Conservation (phyloP, 2,329 filamentous ascomycete species). For the Apiospora marii region DNA sequence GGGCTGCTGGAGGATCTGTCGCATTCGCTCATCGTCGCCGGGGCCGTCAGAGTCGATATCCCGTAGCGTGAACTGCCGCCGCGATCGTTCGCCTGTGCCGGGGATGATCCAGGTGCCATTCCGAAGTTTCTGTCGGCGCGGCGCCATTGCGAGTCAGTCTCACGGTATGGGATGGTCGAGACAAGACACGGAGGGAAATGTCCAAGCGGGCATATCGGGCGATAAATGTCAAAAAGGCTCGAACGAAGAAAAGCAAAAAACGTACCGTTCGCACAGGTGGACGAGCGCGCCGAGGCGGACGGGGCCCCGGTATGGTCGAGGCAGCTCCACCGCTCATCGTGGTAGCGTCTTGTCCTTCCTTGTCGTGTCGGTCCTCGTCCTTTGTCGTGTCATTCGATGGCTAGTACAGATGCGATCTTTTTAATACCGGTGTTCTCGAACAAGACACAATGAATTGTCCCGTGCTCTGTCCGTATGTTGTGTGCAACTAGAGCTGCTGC, state of each 20-base stretch:
- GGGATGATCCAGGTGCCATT: conserved; percentile 90
- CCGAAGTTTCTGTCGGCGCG: conserved; percentile 70
- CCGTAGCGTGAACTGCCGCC: conserved; percentile 80
- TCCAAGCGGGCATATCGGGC: conserved; percentile 9
- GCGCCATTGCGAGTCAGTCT: conserved; percentile 62
- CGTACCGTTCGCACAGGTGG: conserved; percentile 29
- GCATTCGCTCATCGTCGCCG: conserved; percentile 39
- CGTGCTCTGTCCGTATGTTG: background rate
- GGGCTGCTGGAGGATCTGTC: conserved; percentile 45
- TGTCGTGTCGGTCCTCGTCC: conserved; percentile 19
- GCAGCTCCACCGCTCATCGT: conserved; percentile 26
- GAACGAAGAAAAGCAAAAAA: conserved; percentile 23
- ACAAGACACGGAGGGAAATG: conserved; percentile 24
- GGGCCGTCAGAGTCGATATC: conserved; percentile 49
- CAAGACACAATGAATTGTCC: background rate
- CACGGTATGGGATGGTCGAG: conserved; percentile 46
- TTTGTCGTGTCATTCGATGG: conserved; percentile 10
- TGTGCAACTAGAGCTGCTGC: background rate
- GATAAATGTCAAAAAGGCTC: background rate
- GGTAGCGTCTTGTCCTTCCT: conserved; percentile 23
- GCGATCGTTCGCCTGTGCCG: conserved; percentile 83
- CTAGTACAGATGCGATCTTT: conserved; percentile 12
- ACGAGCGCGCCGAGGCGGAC: conserved; percentile 26
- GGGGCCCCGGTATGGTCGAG: conserved; percentile 24
- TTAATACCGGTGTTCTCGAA: background rate